Conservation (phyloP, 2,329 filamentous ascomycete genomes). For the Basipetospora chlamydospora region DNA sequence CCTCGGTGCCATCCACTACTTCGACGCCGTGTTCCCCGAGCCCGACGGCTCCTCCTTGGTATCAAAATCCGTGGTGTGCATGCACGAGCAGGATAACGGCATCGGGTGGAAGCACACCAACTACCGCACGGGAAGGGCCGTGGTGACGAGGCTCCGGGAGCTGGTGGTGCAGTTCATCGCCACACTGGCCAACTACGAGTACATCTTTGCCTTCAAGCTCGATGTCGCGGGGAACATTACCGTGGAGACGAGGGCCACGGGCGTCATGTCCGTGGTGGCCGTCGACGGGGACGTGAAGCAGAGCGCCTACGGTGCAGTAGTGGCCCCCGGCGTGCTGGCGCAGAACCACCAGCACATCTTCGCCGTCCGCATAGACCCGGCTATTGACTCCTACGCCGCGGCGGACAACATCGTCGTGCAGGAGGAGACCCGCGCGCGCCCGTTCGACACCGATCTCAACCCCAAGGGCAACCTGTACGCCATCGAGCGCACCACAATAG, state of each 20-base stretch:
- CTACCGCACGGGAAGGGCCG: slow-evolving; percentile 46
- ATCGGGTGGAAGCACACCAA: slow-evolving; percentile 62
- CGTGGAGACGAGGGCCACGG: slow-evolving; percentile 50
- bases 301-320: slow-evolving; percentile 43
- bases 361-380: slow-evolving; percentile 48
- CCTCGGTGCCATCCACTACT: slow-evolving; percentile 50
- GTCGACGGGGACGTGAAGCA: slow-evolving; percentile 38
- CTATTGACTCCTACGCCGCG: slow-evolving; percentile 33
- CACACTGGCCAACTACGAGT: slow-evolving; percentile 59
- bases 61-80: slow-evolving; percentile 46
- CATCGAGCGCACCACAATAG: slow-evolving; percentile 31
- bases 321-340: slow-evolving; percentile 48
- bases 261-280: slow-evolving; percentile 46
- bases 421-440: slow-evolving; percentile 21
- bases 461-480: slow-evolving; percentile 48
- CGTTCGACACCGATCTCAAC: slow-evolving; percentile 36
- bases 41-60: slow-evolving; percentile 36
- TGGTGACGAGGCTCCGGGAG: slow-evolving; percentile 44
- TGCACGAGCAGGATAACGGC: slow-evolving; percentile 58
- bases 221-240: slow-evolving; percentile 47
- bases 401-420: slow-evolving; percentile 34
- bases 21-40: slow-evolving; percentile 39
- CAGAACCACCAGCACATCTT: slow-evolving; percentile 62
- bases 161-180: slow-evolving; percentile 55
- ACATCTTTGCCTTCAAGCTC: slow-evolving; percentile 37